Base-by-base conservation (phyloP, 352 stramenopile species). In the Globisporangium abappressorium region DNA sequence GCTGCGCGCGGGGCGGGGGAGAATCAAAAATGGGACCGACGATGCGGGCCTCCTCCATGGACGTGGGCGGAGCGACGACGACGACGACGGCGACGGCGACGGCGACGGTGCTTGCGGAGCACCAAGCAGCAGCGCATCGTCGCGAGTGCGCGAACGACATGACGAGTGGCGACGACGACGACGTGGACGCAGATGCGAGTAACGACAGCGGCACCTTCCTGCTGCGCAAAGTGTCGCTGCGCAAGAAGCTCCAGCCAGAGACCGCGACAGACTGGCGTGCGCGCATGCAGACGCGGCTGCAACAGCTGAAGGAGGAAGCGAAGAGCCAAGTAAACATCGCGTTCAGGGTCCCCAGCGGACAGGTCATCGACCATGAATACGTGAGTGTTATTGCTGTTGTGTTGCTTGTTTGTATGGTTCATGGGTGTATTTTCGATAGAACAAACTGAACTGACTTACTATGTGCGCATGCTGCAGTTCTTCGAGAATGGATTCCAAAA, bases 221-320 rank as follows among this genome's bases (percentile, higher is more conserved):
- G 6, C 46, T 66, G 12, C 20, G 55, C 55, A 36, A 55, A 22
- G 63, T 68, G 51, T 54, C 63, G 30, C 49, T 51, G 22, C 24
- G 34, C 51, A 49, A 58, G 36, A 14, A 51, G 51, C 38, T 70
- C 8, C 65, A 70, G 28, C 22, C n/a, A 7, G 65, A 70, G 34
- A 70, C 65, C 14, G 43, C 65, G 36, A 70, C 57, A 3, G 66
- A 71, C 41, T 71, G 66, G 66, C 58, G 61, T 51, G 56, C 38
- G 61, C 51, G 66, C 54, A 71, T 71, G 66, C 74, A 81, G 51
- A 56, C 63, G 51, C 71, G 70, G 9, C 36, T 81, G 36, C 57
- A 64, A 34, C 28, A 56, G 20, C 57, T 70, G 20, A 49, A 64
- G 8, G 11, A 59, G 9, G n/a, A 22, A 24, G 26, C 46, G 9